Base-by-base conservation (phyloP, 257 asterid genomes). In the Ilex asprella region DNA sequence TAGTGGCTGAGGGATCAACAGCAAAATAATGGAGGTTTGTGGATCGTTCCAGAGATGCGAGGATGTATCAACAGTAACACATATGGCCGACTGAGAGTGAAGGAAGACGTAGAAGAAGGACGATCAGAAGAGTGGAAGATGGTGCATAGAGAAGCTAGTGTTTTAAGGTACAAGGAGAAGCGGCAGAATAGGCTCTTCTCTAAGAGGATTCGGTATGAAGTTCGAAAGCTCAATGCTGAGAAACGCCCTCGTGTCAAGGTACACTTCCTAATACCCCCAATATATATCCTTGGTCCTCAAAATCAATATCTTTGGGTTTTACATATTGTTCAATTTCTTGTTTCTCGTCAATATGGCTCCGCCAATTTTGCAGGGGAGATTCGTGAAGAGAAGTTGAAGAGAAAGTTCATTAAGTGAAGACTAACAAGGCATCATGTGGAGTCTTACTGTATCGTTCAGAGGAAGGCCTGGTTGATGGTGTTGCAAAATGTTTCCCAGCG, bases 231-330 rank as follows among this genome's bases (percentile, higher is more conserved):
- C 59, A 87, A 91, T 53, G 97, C 97, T 0, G 95, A 91, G 60
- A 91, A 88, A 47, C 95, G 97, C 49, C 97, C 97, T 58, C 95
- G 97, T n/a, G 58, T 85, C 51, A 91, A 91, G 97, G 97, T 89
- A 70, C 3, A 4, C 6, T 9, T 6, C 2, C 16, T 21, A 2
- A 8, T 16, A 30, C 6, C 27, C 7, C 7, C 2, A 13, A 6
- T 55, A 8, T 35, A 21, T 21, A 21, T 21, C 27, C 27, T 29
- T 13, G 12, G 5, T 13, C 6, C 7, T n/a, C 13, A 12, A 11
- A 16, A 10, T 54, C 5, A 16, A 3, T 6, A 14, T 21, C 27
- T 21, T 21, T 21, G 27, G 27, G 30, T 14, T 2, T 2, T 15
- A 53, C 10, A 15, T 2, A 53, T 21, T 53, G 5, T 32, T 35